These are phyloP conservation scores for Torulaspora globosa DNA, from an alignment of 1,139 yeast genomes.

Conservation along the genomic window DNA sequence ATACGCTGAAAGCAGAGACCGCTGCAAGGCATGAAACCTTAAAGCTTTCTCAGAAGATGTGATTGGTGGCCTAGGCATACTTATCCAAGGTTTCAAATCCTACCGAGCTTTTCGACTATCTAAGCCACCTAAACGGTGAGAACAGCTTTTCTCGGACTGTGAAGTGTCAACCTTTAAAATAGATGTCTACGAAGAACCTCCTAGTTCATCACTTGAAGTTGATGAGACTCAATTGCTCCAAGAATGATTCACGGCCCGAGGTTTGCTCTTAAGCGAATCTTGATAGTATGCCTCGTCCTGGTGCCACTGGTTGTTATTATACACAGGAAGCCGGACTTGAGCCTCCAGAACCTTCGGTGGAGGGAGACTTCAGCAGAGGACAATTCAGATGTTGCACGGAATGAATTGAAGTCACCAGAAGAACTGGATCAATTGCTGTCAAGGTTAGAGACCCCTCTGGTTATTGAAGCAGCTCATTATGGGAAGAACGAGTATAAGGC, in stretches of 20 bases:
- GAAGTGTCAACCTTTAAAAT: neutral
- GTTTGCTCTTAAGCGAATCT: neutral
- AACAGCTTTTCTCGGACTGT: neutral
- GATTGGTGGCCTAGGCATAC: no score
- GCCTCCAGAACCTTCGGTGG: neutral
- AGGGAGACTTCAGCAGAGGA: neutral
- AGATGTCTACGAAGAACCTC: neutral
- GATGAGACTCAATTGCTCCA: neutral
- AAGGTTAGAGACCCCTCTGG: constrained; percentile 10
- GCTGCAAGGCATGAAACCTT: no score
- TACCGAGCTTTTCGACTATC: no score
- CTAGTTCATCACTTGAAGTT: neutral
- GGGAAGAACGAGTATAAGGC: constrained; percentile 23
- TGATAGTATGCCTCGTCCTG: neutral
- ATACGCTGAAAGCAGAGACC: no score
- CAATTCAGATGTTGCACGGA: neutral
- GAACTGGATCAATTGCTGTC: neutral
- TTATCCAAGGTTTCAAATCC: no score
- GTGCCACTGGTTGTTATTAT: neutral
- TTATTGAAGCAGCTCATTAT: constrained; percentile 3
- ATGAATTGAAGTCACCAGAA: neutral
- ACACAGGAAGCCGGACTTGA: neutral
- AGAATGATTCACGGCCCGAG: neutral
- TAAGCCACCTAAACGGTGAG: neutral
- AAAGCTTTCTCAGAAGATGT: no score